These are phyloP conservation scores for Flaveria trinervia DNA, from an alignment of 129 eudicot species.

Conservation along the genomic window DNA sequence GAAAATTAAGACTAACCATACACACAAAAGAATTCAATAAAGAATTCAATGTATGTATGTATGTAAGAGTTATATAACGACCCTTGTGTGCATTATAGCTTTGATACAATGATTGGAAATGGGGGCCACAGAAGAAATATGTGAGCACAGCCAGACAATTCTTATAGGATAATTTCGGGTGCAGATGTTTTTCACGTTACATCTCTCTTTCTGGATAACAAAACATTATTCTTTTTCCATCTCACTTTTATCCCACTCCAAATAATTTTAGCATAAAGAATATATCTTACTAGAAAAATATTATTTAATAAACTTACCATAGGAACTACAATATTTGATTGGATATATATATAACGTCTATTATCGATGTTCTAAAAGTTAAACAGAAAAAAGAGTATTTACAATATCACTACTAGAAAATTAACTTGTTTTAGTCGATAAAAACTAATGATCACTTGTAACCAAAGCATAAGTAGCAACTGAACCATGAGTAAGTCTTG, in stretches of 20 bases:
- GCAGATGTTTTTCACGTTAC: background rate
- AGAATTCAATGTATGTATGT: too few relatives aligned
- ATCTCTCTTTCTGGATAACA: background rate
- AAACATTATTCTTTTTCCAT: background rate
- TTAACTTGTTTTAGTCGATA: too few relatives aligned
- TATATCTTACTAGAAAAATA: background rate
- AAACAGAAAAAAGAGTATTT: background rate
- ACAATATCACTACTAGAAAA: background rate
- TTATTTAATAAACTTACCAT: background rate
- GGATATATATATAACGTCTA: too few relatives aligned
- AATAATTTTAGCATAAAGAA: background rate
- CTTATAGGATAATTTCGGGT: conserved; percentile 13
- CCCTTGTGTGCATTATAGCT: background rate
- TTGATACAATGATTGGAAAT: conserved; percentile 12
- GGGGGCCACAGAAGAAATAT: conserved; percentile 24
- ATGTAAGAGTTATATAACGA: too few relatives aligned
- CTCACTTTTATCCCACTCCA: conserved; percentile 6
- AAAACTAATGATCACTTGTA: too few relatives aligned
- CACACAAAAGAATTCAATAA: too few relatives aligned
- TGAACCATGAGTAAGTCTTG: too few relatives aligned
- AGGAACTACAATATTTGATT: background rate
- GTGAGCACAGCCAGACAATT: conserved; percentile 16
- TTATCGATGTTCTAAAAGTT: background rate
- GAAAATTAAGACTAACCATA: too few relatives aligned
- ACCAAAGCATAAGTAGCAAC: too few relatives aligned